Conservation (phyloP, 306 rosid genomes). For the Nissolia schottii region DNA sequence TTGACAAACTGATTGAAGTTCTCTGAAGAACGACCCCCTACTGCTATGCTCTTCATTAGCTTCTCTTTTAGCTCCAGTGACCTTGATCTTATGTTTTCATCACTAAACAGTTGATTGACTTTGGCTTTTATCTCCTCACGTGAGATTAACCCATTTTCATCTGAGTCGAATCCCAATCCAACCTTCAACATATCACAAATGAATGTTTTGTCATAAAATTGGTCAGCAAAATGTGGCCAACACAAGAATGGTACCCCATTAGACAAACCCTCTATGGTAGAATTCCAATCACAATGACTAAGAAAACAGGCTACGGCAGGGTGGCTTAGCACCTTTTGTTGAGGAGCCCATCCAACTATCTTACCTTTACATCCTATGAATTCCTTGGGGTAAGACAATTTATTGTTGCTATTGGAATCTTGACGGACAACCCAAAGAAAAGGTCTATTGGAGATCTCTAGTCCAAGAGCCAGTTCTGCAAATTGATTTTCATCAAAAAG, state of each 20-base stretch:
- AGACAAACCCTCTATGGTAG: slow-evolving; percentile 52
- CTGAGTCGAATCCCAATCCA: slow-evolving; percentile 36
- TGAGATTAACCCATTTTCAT: slow-evolving; percentile 36
- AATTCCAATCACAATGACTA: slow-evolving; percentile 85
- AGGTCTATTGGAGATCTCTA: slow-evolving; percentile 52
- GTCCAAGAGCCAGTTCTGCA: slow-evolving; percentile 59
- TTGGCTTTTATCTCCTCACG: slow-evolving; percentile 43
- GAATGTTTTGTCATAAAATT: slow-evolving; percentile 50
- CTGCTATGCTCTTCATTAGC: not conserved
- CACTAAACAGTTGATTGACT: slow-evolving; percentile 35
- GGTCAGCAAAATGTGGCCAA: slow-evolving; percentile 77
- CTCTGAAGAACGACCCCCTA: slow-evolving; percentile 13
- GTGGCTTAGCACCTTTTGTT: slow-evolving; percentile 54
- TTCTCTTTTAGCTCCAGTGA: not conserved
- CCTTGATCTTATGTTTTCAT: slow-evolving; percentile 25
- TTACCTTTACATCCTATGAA: slow-evolving; percentile 8
- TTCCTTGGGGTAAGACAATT: not conserved
- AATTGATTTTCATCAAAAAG: slow-evolving; percentile 42
- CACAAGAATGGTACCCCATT: slow-evolving; percentile 64
- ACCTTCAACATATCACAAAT: slow-evolving; percentile 68
- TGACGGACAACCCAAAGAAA: slow-evolving; percentile 68
- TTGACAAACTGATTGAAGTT: not conserved
- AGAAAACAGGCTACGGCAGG: slow-evolving; percentile 64
- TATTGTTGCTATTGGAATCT: not conserved
- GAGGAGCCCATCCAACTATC: slow-evolving; percentile 59